These are phyloP conservation scores for Hepatocystis sp. DNA, from an alignment of 169 alveolate species.

Conservation along the genomic window DNA sequence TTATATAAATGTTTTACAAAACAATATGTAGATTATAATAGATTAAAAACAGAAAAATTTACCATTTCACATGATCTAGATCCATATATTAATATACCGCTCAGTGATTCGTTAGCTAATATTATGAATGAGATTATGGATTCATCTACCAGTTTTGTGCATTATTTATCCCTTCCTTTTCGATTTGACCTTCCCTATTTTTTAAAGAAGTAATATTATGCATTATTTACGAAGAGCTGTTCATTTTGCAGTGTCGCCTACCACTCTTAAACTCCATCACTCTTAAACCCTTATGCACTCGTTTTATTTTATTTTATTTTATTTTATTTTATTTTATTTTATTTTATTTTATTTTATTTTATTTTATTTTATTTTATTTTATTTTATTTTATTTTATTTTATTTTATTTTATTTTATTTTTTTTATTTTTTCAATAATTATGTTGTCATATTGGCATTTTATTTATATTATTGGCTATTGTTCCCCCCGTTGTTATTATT, in stretches of 20 bases:
- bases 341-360: no score
- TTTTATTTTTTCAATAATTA: no score
- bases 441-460: no score
- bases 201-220: slow-evolving; percentile 26
- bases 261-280: no score
- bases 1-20: slow-evolving; percentile 32
- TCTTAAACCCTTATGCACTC: no score
- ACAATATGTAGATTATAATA: slow-evolving; percentile 13
- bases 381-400: no score
- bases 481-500: no score
- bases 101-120: slow-evolving; percentile 7
- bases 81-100: slow-evolving; percentile 36
- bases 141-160: slow-evolving; percentile 49
- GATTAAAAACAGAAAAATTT: slow-evolving; percentile 45
- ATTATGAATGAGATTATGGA: slow-evolving; percentile 54
- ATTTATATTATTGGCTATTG: no score
- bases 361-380: no score
- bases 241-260: background rate
- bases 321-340: no score
- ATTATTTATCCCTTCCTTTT: slow-evolving; percentile 49
- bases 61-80: slow-evolving; percentile 42
- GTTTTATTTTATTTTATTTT: no score
- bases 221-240: background rate
- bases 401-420: no score
- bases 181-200: slow-evolving; percentile 56